Base-by-base conservation (phyloP, 331 rosid genomes). In the Telfairia occidentalis region DNA sequence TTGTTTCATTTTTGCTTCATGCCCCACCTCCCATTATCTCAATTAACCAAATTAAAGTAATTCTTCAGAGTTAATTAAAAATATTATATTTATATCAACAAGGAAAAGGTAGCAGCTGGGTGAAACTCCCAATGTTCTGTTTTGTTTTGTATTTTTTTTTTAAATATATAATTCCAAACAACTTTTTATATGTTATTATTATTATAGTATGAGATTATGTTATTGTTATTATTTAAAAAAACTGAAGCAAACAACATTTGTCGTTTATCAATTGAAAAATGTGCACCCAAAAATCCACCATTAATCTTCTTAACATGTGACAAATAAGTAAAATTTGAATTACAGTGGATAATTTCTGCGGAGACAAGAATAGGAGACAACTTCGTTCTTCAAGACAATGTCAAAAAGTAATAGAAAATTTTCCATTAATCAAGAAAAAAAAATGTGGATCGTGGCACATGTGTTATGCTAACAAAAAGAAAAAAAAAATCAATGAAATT, bases 1-100 rank as follows among this genome's bases (percentile, higher is more conserved):
- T 61, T 61, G 45, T 61, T 34, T 24, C 70, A 61, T 61, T 35
- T 61, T 32, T 16, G 45, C 70, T 18, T 16, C 45, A 60, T 61
- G 34, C 70, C 70, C 70, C 70, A 61, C 70, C 24, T 34, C 26
- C 46, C 48, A 63, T 63, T 63, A 60, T 60, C 28, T 34, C 48
- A 28, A 63, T 60, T 60, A 15, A 42, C 24, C 24, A 60, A 32
- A 32, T n/a, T n/a, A n/a, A 63, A 63, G 71, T 10, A 64, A 64
- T 61, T 61, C 16, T 61, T 40, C 45, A 18, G 24, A 61, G 13
- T 61, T 64, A 64, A n/a, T 64, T 34, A 32, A n/a, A n/a, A n/a
- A n/a, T n/a, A n/a, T n/a, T 30, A 7, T 23, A 37, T 64, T 64
- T 64, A 34, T 35, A 64, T 19, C 18, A 66, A 21, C 53, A 66